Evolutionary conservation across 2,329 filamentous ascomycete species (phyloP).

Genomic region (Colletotrichum sp.): DNA sequence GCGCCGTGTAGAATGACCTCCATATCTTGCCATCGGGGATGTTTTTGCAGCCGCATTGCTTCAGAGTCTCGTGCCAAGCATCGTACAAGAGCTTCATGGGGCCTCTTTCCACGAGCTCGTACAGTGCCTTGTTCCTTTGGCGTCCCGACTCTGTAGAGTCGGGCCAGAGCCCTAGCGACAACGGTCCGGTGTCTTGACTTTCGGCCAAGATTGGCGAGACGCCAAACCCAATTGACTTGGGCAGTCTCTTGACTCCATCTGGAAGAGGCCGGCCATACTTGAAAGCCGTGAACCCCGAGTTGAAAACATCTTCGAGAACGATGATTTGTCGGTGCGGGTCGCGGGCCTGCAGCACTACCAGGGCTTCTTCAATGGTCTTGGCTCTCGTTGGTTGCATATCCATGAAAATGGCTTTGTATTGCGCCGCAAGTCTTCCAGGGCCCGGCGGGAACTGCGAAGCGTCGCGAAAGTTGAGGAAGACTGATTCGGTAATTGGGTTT

Average conservation of each 20-base stretch:
- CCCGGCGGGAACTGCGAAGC: slow-evolving; percentile 15
- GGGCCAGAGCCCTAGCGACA: slow-evolving; percentile 32
- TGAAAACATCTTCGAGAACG: slow-evolving; percentile 33
- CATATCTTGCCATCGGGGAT: not conserved
- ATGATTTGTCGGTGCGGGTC: slow-evolving; percentile 35
- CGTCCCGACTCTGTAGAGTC: slow-evolving; percentile 32
- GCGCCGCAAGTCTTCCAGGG: not conserved
- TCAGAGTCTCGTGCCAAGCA: not conserved
- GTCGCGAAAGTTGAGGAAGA: not conserved
- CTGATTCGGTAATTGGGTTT: not conserved
- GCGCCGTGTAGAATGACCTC: slow-evolving; percentile 14
- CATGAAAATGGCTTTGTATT: slow-evolving; percentile 19
- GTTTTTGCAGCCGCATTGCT: not conserved
- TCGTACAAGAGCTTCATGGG: slow-evolving; percentile 17
- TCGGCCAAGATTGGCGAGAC: slow-evolving; percentile 31
- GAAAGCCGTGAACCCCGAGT: slow-evolving; percentile 33
- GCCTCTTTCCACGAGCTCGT: slow-evolving; percentile 11
- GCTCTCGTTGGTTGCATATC: not conserved
- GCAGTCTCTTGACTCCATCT: slow-evolving; percentile 27
- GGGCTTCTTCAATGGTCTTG: not conserved
- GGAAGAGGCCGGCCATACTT: slow-evolving; percentile 26
- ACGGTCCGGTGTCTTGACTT: slow-evolving; percentile 35
- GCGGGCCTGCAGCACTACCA: slow-evolving; percentile 27
- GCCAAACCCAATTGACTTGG: slow-evolving; percentile 34
- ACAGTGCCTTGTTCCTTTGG: slow-evolving; percentile 26